Evolutionary conservation across 495 filamentous ascomycete genomes (phyloP), one percentile per base, ranked within the genome.

Genomic region (Aspergillus baeticus): DNA sequence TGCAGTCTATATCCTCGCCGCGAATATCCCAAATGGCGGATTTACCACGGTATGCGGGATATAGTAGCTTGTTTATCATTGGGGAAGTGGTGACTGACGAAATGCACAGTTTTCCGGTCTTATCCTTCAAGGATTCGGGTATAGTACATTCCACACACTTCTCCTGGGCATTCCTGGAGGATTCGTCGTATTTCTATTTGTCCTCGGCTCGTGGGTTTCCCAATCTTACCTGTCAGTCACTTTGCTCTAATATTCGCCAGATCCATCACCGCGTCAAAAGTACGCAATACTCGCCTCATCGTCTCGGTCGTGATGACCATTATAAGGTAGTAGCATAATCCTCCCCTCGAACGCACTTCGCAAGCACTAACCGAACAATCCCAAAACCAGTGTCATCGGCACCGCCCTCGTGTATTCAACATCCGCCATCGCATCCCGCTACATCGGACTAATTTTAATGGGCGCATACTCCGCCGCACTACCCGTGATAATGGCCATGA

Each of bases 371-470:
- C 26, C 8, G 26, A 29, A 3, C 26, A 29, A 29, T 8, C 8
- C 4, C 26, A 3, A 29, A 29, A 29, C 33, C 22, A 63, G 65
- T 46, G 63, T 65, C 22, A 3, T 65, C 0, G 64, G 64, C 13
- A 62, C 52, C n/a, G 62, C 48, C 23, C 47, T 67, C 20, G 57
- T 67, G 14, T 46, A 71, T 54, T 62, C 68, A 46, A 49, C 76
- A 60, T 66, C 70, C 11, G 66, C 63, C 8, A 52, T 75, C 2
- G 75, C 73, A 0, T 74, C 73, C 7, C 70, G 79, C 5, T 68
- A 68, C 38, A 58, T 57, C 7, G 65, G 65, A 14, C 51, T 67
- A 0, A 39, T 67, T 14, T 56, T 67, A 14, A 67, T 67, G 64
- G 59, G 64, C 8, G 29, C 62, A 10, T 67, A 64, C 44, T 62